Evolutionary conservation across 1,139 yeast species (phyloP).

Genomic region (Yamadazyma siamensis): DNA sequence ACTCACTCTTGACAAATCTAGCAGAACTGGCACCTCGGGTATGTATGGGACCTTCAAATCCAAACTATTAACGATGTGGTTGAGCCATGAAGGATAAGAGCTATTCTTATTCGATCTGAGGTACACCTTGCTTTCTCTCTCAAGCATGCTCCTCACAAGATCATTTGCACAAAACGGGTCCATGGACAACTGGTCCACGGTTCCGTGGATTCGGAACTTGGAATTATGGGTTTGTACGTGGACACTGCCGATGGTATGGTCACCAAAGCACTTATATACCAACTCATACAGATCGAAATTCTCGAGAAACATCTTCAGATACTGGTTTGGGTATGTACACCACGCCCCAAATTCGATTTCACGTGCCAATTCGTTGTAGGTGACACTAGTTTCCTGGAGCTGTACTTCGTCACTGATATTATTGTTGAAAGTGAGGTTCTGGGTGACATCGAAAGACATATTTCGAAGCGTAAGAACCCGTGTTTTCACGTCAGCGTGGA

Average conservation of each 20-base stretch:
- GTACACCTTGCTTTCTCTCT: slow-evolving; percentile 1
- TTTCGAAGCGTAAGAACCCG: slow-evolving; percentile 8
- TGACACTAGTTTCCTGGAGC: slow-evolving; percentile 1
- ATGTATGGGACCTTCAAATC: slow-evolving; percentile 5
- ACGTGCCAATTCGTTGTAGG: slow-evolving; percentile 2
- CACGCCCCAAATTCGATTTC: slow-evolving; percentile 2
- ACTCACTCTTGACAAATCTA: not conserved
- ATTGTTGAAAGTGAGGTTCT: slow-evolving; percentile 12
- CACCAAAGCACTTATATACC: slow-evolving; percentile 3
- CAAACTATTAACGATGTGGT: slow-evolving; percentile 10
- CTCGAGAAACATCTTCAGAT: slow-evolving; percentile 2
- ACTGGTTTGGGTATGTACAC: slow-evolving; percentile 2
- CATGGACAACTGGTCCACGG: slow-evolving; percentile 1
- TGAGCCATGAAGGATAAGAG: slow-evolving; percentile 13
- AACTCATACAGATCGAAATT: slow-evolving; percentile 4
- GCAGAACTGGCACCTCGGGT: slow-evolving; percentile 1
- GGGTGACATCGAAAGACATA: slow-evolving; percentile 9
- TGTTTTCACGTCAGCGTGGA: slow-evolving; percentile 9
- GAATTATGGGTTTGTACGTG: not conserved
- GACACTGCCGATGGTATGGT: slow-evolving; percentile 1
- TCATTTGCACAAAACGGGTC: slow-evolving; percentile 3
- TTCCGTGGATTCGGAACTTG: slow-evolving; percentile 2
- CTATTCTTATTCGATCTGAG: slow-evolving; percentile 3
- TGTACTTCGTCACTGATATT: slow-evolving; percentile 6
- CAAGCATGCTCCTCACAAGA: slow-evolving; percentile 1